Conservation (phyloP, 306 rosid species). For the Astragalus glycyphyllos region DNA sequence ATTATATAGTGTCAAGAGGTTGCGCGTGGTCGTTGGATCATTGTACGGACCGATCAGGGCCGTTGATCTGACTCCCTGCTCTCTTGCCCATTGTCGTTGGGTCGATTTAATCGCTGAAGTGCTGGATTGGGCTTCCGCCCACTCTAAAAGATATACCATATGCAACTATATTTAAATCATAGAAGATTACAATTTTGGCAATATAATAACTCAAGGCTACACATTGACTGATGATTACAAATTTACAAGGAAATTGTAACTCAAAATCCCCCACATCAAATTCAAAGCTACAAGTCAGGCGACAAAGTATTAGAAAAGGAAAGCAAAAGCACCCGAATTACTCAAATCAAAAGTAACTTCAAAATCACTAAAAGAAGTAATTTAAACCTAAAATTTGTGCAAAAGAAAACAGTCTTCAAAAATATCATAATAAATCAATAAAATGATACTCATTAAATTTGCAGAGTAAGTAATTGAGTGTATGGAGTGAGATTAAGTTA, state of each 20-base stretch:
- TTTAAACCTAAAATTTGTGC: slow-evolving; percentile 4
- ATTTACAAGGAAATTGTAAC: slow-evolving; percentile 3
- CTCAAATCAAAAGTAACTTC: background rate
- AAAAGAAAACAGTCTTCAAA: slow-evolving; percentile 3
- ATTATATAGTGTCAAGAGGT: too few species aligned
- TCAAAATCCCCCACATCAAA: background rate
- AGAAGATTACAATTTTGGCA: slow-evolving; percentile 1
- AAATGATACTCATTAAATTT: background rate
- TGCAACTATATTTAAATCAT: slow-evolving; percentile 5
- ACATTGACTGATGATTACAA: background rate
- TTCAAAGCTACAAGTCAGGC: background rate
- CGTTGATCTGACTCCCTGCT: too few species aligned
- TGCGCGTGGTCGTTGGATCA: too few species aligned
- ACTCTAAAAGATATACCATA: too few species aligned
- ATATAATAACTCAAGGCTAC: background rate
- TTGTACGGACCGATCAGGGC: too few species aligned
- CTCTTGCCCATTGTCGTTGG: too few species aligned
- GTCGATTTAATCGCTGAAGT: too few species aligned
- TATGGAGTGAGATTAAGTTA: too few species aligned
- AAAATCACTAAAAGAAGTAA: background rate
- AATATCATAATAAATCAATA: background rate
- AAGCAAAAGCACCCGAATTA: slow-evolving; percentile 3
- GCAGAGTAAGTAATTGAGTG: background rate
- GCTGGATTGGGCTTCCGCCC: too few species aligned
- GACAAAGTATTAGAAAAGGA: slow-evolving; percentile 22